phyloP scores from a whole-genome alignment of 768 basidiomycete species.

The Xanthoconium purpureum region DNA sequence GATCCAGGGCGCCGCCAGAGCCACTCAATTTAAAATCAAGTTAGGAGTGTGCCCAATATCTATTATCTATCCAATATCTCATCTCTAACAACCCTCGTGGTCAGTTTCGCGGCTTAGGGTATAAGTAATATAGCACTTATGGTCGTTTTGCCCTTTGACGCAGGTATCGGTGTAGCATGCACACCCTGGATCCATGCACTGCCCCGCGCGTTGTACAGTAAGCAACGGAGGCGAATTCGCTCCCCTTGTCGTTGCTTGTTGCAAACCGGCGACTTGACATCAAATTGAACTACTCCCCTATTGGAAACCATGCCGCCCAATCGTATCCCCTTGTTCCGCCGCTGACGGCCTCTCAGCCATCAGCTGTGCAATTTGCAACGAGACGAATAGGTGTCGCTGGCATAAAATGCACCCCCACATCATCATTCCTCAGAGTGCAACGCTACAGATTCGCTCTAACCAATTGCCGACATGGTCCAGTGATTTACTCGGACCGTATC shows the following conservation, averaged over 20 bases:
- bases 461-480: background rate
- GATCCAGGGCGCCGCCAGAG: background rate
- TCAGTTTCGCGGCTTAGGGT: slow-evolving; percentile 1
- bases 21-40: slow-evolving; percentile 3
- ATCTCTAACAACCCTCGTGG: background rate
- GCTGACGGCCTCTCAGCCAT: background rate
- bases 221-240: background rate
- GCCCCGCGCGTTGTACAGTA: background rate
- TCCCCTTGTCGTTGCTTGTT: background rate
- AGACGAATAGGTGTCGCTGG: background rate
- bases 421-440: background rate
- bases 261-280: background rate
- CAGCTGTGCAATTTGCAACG: background rate
- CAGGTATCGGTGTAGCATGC: background rate
- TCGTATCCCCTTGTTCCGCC: background rate
- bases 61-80: background rate
- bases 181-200: background rate
- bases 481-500: background rate
- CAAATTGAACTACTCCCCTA: background rate
- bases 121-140: background rate
- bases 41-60: background rate
- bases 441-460: slow-evolving; percentile 1
- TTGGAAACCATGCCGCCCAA: background rate
- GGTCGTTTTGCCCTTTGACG: background rate
- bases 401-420: background rate